phyloP scores from a whole-genome alignment of 768 basidiomycete genomes.

The Collybia sp. region DNA sequence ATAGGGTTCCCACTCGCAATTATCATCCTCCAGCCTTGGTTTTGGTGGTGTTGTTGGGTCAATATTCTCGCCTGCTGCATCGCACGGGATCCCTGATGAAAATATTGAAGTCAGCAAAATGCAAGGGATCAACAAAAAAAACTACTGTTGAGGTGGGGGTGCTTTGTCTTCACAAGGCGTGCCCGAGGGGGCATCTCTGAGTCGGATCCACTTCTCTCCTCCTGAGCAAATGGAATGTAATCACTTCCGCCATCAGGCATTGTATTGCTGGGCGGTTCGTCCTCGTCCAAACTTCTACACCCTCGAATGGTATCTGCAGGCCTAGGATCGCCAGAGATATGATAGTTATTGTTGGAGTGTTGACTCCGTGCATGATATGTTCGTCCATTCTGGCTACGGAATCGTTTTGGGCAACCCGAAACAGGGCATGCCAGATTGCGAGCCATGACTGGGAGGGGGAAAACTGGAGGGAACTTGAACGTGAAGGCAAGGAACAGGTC shows the following conservation, averaged over 20 bases:
- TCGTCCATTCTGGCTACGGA: background rate
- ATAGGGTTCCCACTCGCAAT: background rate
- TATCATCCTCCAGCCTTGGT: background rate
- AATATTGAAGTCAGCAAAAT: background rate
- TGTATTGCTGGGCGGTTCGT: background rate
- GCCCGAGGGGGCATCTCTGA: background rate
- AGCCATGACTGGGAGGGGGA: background rate
- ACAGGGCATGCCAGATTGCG: background rate
- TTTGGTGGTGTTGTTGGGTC: background rate
- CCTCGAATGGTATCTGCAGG: background rate
- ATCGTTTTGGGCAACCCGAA: background rate
- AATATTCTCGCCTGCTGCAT: background rate
- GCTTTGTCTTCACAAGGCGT: background rate
- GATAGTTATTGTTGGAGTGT: background rate
- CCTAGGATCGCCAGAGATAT: background rate
- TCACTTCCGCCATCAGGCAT: background rate
- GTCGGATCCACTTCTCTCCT: background rate
- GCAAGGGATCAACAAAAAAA: background rate
- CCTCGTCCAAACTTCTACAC: background rate
- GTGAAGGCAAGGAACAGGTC: background rate
- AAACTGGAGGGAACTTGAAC: background rate
- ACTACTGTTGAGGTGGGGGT: background rate
- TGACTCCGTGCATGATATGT: background rate
- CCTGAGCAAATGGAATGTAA: background rate
- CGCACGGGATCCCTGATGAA: background rate